These are phyloP conservation scores for Elaphomyces granulatus DNA, from an alignment of 495 filamentous ascomycete species.

Conservation along the genomic window DNA sequence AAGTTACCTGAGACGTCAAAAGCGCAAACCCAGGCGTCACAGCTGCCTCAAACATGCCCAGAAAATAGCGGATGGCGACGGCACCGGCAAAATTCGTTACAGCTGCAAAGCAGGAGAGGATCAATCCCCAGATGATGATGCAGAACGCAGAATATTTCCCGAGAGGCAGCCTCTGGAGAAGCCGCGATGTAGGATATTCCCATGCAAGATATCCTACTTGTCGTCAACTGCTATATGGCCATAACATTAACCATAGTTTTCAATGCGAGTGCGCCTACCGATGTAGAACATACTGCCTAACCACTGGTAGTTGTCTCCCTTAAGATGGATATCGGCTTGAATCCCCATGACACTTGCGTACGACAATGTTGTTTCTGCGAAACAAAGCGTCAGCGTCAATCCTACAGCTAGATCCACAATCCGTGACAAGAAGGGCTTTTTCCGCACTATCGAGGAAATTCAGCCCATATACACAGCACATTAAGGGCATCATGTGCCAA, in stretches of 20 bases:
- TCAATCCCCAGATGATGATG: conserved; percentile 43
- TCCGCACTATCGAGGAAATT: conserved; percentile 46
- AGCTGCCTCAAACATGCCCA: conserved; percentile 46
- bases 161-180: conserved; percentile 43
- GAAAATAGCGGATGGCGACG: conserved; percentile 43
- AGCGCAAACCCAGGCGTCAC: conserved; percentile 51
- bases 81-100: conserved; percentile 33
- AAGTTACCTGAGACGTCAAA: conserved; percentile 38
- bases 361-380: conserved; percentile 42
- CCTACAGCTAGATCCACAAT: too few species aligned
- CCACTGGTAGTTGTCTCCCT: conserved; percentile 37
- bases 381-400: not conserved
- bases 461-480: conserved; percentile 49
- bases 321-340: conserved; percentile 32
- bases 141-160: conserved; percentile 45
- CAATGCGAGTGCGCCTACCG: conserved; percentile 22
- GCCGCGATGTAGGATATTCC: conserved; percentile 48
- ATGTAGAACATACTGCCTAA: conserved; percentile 48
- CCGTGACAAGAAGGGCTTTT: too few species aligned
- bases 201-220: conserved; percentile 42
- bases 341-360: conserved; percentile 52
- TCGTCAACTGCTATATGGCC: not conserved
- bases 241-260: too few species aligned
- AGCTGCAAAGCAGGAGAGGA: conserved; percentile 40
- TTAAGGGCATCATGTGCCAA: conserved; percentile 45